Conservation (phyloP, 2,329 filamentous ascomycete genomes). For the Aspergillus puulaauensis region DNA sequence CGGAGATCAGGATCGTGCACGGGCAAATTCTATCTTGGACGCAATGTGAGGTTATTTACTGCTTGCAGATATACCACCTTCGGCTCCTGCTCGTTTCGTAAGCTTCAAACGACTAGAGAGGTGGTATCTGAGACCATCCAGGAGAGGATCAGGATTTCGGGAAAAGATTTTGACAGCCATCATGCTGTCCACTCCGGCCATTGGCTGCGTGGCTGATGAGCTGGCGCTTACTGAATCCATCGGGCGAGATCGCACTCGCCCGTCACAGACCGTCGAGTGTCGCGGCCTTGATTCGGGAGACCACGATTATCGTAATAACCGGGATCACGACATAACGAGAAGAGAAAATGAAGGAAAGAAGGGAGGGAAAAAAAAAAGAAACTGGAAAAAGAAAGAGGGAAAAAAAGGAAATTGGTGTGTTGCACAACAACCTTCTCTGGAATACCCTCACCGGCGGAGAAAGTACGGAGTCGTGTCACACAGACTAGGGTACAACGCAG, state of each 20-base stretch:
- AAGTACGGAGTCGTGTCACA: not conserved
- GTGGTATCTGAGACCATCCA: not conserved
- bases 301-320: not conserved
- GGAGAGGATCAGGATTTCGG: not conserved
- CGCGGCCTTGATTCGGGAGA: not conserved
- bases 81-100: not conserved
- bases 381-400: not conserved
- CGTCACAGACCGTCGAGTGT: not conserved
- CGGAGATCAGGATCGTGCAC: not conserved
- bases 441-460: not conserved
- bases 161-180: not conserved
- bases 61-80: conserved; percentile 16
- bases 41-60: conserved; percentile 29
- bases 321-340: no score
- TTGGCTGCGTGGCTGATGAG: not conserved
- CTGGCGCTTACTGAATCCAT: not conserved
- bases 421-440: not conserved
- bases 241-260: not conserved
- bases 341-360: not conserved
- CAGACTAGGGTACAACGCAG: conserved; percentile 3
- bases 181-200: not conserved
- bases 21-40: conserved; percentile 1
- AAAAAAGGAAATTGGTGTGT: not conserved
- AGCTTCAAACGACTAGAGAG: not conserved
- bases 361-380: not conserved